Evolutionary conservation across 2,329 filamentous ascomycete genomes (phyloP).

Genomic region (Aschersonia sp.): DNA sequence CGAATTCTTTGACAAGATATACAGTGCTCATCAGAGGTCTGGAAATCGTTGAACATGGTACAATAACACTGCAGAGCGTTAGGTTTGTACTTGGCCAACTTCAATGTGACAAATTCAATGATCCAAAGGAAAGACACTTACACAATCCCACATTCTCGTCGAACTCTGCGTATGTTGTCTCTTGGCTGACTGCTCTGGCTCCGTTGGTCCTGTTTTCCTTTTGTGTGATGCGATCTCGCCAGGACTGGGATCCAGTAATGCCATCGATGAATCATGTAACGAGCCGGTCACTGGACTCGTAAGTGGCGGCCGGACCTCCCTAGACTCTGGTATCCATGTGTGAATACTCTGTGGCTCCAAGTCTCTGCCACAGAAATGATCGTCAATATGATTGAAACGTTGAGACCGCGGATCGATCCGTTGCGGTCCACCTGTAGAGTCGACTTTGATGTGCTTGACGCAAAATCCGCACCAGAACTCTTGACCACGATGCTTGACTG

Average conservation of each 20-base stretch:
- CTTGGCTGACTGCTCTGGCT: not conserved
- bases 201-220: not conserved
- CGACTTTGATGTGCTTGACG: conserved; percentile 34
- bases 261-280: not conserved
- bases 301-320: not conserved
- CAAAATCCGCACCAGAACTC: conserved; percentile 89
- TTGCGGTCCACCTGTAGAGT: conserved; percentile 2
- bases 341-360: conserved; percentile 27
- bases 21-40: too few relatives aligned
- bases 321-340: conserved; percentile 35
- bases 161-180: not conserved
- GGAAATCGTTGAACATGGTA: not conserved
- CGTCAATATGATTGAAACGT: conserved; percentile 59
- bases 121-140: not conserved
- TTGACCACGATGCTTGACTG: conserved; percentile 48
- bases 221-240: not conserved
- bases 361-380: conserved; percentile 46
- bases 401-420: conserved; percentile 37
- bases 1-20: too few relatives aligned
- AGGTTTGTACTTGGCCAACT: not conserved
- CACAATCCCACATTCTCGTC: conserved; percentile 3
- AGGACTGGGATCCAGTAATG: not conserved
- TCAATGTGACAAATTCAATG: not conserved
- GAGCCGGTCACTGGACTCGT: not conserved
- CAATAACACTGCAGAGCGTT: conserved; percentile 1